Conservation (phyloP, 345 rosid genomes). For the Ceriops zippeliana region DNA sequence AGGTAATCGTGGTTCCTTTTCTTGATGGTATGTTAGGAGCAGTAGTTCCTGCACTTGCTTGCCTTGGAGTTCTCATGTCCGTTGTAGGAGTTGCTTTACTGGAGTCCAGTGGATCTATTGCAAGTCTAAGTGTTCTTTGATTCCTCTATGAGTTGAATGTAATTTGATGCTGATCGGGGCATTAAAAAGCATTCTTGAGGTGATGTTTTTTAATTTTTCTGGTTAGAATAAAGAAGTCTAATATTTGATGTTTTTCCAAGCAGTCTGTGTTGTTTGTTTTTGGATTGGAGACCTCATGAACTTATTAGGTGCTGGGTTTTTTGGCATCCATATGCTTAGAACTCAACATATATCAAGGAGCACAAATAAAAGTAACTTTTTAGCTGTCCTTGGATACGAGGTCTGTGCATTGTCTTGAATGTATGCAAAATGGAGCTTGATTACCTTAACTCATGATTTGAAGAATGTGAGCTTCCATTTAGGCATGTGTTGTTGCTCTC, state of each 20-base stretch:
- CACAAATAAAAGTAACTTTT: constrained; percentile 40
- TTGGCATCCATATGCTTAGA: constrained; percentile 63
- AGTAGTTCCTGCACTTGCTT: constrained; percentile 48
- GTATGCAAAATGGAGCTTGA: background rate
- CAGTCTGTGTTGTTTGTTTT: background rate
- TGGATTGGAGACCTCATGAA: constrained; percentile 64
- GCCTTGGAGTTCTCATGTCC: constrained; percentile 63
- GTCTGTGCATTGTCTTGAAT: constrained; percentile 22
- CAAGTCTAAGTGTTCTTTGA: constrained; percentile 33
- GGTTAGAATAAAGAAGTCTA: too few species aligned
- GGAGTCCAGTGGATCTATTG: constrained; percentile 63
- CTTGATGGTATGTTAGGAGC: constrained; percentile 74
- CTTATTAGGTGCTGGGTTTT: constrained; percentile 59
- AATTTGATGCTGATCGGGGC: background rate
- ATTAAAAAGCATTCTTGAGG: background rate
- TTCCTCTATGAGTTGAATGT: background rate
- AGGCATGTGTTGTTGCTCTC: constrained; percentile 48
- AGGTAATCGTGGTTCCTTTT: constrained; percentile 68
- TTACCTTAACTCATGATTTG: constrained; percentile 4
- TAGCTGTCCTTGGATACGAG: constrained; percentile 56
- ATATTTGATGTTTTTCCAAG: too few species aligned
- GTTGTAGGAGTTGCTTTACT: constrained; percentile 54
- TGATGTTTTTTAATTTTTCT: background rate
- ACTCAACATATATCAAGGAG: constrained; percentile 55
- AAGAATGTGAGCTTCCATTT: constrained; percentile 17